Base-by-base conservation (phyloP, 108 stramenopile species). In the Pseudonitzschia multistriata region DNA sequence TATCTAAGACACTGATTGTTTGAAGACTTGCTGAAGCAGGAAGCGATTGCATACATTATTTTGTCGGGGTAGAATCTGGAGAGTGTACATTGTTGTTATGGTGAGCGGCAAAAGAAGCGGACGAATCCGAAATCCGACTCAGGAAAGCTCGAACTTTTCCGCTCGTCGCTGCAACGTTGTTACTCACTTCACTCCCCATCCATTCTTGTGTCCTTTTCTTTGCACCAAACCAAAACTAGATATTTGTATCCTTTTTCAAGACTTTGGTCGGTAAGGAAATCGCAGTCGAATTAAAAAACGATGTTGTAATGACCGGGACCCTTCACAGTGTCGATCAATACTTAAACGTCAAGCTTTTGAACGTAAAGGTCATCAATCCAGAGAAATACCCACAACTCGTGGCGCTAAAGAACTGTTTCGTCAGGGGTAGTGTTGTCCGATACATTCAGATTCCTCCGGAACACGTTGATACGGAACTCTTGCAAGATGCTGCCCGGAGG, bases 231-330 rank as follows among this genome's bases (percentile, higher is more conserved):
- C n/a, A n/a, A n/a, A 59, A 30, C 14, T 5, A 98, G 99, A 82
- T 99, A 71, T 99, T 99, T 77, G 92, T 94, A 66, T 97, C 98
- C 37, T 98, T 99, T 71, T 99, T 99, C 97, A 99, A 99, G 81
- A 99, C 97, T n/a, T 87, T 99, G 52, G 97, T 98, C 28, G 97
- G 97, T 49, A 98, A 99, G 72, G 94, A 97, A 60, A 85, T 99
- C 42, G 96, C 95, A 6, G 97, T 99, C 21, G 99, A 99, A 79
- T 81, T 99, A 3, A 99, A 99, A 77, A 99, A 99, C 63, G 97
- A 96, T 68, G 94, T 99, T 21, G 90, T 93, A 11, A 76, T 99
- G 39, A 96, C 93, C 10, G 99, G 99, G 8, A 93, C 81, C 24
- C 78, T 99, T 59, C 97, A 98, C 72, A 92, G 90, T 24, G 97